phyloP scores from a whole-genome alignment of 1,284 basidiomycete species.

The Rhodotorula mucilaginosa region DNA sequence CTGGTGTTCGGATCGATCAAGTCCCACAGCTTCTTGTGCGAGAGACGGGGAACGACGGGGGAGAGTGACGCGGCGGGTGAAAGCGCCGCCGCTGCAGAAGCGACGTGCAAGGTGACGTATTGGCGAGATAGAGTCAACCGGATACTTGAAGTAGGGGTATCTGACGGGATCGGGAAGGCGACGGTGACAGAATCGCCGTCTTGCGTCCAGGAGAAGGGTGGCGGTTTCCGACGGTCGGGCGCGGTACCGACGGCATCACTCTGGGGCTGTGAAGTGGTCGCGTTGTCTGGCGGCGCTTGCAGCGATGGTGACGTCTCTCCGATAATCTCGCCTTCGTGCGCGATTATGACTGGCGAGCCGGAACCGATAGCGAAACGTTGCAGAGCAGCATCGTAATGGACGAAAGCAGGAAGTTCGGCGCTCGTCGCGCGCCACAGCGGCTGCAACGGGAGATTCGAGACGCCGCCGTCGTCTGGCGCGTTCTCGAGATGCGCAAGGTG shows the following conservation, averaged over 20 bases:
- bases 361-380: conserved; percentile 60
- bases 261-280: neutral
- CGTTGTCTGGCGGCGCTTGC: neutral
- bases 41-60: conserved; percentile 58
- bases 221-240: conserved; percentile 47
- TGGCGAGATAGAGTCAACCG: conserved; percentile 64
- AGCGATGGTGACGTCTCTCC: neutral
- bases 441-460: conserved; percentile 50
- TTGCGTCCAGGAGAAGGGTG: conserved; percentile 89
- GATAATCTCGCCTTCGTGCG: neutral
- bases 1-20: conserved; percentile 66
- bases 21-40: conserved; percentile 69
- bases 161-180: conserved; percentile 72
- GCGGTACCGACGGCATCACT: conserved; percentile 8
- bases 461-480: conserved; percentile 46
- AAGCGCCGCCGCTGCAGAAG: conserved; percentile 47
- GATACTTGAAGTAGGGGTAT: conserved; percentile 64
- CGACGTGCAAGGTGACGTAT: conserved; percentile 60
- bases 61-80: neutral
- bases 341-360: conserved; percentile 56
- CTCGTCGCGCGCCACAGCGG: conserved; percentile 65
- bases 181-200: conserved; percentile 75
- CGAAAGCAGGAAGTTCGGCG: conserved; percentile 65
- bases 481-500: conserved; percentile 7
- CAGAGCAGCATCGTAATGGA: conserved; percentile 55